Evolutionary conservation across 176 grass and related monocot genomes (phyloP).

Genomic region (Ampelocalamus luodianensis): DNA sequence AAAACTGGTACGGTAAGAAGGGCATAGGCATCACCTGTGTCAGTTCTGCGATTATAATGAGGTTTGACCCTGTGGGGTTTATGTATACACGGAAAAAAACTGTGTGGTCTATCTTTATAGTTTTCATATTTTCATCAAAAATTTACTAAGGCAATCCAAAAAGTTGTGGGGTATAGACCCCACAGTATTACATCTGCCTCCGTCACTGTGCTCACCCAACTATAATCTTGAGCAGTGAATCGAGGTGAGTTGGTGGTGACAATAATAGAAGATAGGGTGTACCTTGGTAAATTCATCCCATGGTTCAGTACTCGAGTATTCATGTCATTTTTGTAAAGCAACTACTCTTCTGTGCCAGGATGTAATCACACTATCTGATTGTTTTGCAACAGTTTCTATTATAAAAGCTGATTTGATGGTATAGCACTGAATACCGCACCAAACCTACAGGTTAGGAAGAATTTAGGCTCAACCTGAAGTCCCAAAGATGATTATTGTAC

Average conservation of each 20-base stretch:
- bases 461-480: not conserved
- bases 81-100: not conserved
- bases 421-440: not conserved
- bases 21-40: not conserved
- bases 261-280: not conserved
- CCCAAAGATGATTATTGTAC: slow-evolving; percentile 7
- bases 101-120: not conserved
- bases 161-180: not conserved
- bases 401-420: not conserved
- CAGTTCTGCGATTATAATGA: not conserved
- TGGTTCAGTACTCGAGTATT: slow-evolving; percentile 1
- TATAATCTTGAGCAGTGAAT: slow-evolving; percentile 8
- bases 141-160: slow-evolving; percentile 4
- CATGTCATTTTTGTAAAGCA: not conserved
- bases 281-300: slow-evolving; percentile 1
- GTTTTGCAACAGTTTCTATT: not conserved
- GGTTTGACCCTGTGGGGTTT: not conserved
- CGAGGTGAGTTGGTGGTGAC: not conserved
- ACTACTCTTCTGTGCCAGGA: not conserved
- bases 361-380: not conserved
- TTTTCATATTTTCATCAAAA: slow-evolving; percentile 6
- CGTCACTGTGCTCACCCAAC: not conserved
- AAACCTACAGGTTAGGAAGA: slow-evolving; percentile 11
- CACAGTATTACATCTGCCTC: not conserved
- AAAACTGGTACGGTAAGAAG: not conserved